Evolutionary conservation across 1,284 basidiomycete genomes (phyloP).

Genomic region (Afroboletus lepidellus): DNA sequence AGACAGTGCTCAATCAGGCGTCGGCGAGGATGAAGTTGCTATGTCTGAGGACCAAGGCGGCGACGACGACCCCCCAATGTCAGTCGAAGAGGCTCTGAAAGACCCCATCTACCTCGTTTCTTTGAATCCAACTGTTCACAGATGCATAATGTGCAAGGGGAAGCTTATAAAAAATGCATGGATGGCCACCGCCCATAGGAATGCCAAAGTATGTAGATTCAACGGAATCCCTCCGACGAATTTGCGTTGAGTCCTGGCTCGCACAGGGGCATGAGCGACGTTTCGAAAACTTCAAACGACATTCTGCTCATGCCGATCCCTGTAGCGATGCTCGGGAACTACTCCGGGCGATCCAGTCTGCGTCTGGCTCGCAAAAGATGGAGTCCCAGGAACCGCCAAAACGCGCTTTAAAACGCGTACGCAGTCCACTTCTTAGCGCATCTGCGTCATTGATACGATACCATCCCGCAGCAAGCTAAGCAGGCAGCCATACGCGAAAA

Average conservation of each 20-base stretch:
- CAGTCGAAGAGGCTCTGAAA: slow-evolving; percentile 57
- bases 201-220: slow-evolving; percentile 60
- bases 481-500: slow-evolving; percentile 39
- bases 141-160: slow-evolving; percentile 74
- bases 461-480: slow-evolving; percentile 41
- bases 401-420: slow-evolving; percentile 55
- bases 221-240: neutral
- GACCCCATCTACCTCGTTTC: slow-evolving; percentile 65
- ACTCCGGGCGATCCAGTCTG: slow-evolving; percentile 33
- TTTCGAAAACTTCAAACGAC: slow-evolving; percentile 48
- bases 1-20: slow-evolving; percentile 24
- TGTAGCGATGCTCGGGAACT: slow-evolving; percentile 50
- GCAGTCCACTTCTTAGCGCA: slow-evolving; percentile 11
- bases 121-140: slow-evolving; percentile 49
- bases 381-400: slow-evolving; percentile 41
- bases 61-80: slow-evolving; percentile 44
- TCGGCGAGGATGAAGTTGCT: slow-evolving; percentile 21
- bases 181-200: slow-evolving; percentile 62
- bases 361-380: slow-evolving; percentile 1
- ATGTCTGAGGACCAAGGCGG: slow-evolving; percentile 27
- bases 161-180: slow-evolving; percentile 65
- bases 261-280: slow-evolving; percentile 61
- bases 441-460: neutral
- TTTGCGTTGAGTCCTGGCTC: slow-evolving; percentile 17
- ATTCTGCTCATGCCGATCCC: slow-evolving; percentile 38